Evolutionary conservation across 768 basidiomycete species (phyloP).

Genomic region (Leccinum uliginosum): DNA sequence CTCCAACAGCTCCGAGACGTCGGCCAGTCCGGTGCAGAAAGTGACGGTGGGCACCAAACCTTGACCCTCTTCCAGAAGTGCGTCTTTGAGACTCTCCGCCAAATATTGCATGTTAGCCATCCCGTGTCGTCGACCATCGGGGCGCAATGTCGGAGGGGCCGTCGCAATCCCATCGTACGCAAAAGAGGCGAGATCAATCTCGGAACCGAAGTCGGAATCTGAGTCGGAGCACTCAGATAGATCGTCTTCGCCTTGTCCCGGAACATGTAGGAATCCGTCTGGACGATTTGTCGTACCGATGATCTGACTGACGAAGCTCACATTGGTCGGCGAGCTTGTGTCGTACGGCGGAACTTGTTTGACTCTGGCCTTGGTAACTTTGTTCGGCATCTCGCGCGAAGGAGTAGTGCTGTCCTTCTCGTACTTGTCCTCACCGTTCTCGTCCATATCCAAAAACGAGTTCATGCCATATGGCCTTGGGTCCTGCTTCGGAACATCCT

Average conservation of each 20-base stretch:
- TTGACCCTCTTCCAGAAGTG: neutral
- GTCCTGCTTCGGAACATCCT: neutral
- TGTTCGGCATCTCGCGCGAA: neutral
- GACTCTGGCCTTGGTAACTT: neutral
- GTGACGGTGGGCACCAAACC: neutral
- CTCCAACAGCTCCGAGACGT: neutral
- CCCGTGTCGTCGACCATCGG: constrained; percentile 7
- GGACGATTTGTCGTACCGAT: constrained; percentile 13
- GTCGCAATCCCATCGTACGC: neutral
- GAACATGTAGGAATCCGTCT: constrained; percentile 11
- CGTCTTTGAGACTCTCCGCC: neutral
- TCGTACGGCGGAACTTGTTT: constrained; percentile 15
- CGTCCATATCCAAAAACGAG: neutral
- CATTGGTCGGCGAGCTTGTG: neutral
- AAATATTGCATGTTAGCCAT: constrained; percentile 6
- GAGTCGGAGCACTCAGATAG: neutral
- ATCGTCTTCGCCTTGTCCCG: neutral
- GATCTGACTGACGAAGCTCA: constrained; percentile 9
- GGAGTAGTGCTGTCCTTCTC: neutral
- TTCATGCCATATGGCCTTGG: constrained; percentile 4
- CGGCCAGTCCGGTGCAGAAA: neutral
- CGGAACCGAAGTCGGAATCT: neutral
- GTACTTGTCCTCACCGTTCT: neutral
- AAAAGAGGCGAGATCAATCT: neutral
- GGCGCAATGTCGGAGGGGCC: neutral